A percentile compares a stretch with the other conserved stretches of the same genome.
These are phyloP conservation scores for Colletotrichum abscissum DNA, from an alignment of 2,329 filamentous ascomycete species.

Conservation along the genomic window DNA sequence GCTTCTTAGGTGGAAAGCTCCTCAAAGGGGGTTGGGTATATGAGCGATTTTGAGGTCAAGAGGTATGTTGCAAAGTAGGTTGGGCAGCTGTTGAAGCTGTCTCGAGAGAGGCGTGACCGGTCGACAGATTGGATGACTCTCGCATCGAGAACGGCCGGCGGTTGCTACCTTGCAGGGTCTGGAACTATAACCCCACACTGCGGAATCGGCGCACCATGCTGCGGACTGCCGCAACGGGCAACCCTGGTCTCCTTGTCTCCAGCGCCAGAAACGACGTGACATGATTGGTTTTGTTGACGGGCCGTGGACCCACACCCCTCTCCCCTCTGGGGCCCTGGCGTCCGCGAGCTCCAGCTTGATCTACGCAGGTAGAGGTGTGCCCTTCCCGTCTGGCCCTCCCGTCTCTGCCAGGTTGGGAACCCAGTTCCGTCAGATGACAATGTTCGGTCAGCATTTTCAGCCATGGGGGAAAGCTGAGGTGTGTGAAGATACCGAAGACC, in stretches of 20 bases:
- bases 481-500: background rate
- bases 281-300: constrained; percentile 4
- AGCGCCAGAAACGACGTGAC: constrained; percentile 2
- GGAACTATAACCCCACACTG: constrained; percentile 33
- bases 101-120: constrained; percentile 11
- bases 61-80: background rate
- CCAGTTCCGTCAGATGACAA: constrained; percentile 8
- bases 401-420: background rate
- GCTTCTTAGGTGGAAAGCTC: background rate
- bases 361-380: background rate
- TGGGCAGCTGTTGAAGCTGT: constrained; percentile 35
- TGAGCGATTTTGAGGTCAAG: constrained; percentile 26
- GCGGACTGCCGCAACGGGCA: constrained; percentile 34
- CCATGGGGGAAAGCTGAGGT: background rate
- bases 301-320: constrained; percentile 5
- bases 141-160: constrained; percentile 28
- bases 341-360: constrained; percentile 7
- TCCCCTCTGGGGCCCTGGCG: background rate
- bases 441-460: constrained; percentile 1
- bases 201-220: constrained; percentile 35
- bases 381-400: background rate
- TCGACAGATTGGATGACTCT: constrained; percentile 35
- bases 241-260: constrained; percentile 9
- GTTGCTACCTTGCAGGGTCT: constrained; percentile 34
- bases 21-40: background rate